These are phyloP conservation scores for Oryza officinalis DNA, from an alignment of 176 grass and related monocot species.

Conservation along the genomic window DNA sequence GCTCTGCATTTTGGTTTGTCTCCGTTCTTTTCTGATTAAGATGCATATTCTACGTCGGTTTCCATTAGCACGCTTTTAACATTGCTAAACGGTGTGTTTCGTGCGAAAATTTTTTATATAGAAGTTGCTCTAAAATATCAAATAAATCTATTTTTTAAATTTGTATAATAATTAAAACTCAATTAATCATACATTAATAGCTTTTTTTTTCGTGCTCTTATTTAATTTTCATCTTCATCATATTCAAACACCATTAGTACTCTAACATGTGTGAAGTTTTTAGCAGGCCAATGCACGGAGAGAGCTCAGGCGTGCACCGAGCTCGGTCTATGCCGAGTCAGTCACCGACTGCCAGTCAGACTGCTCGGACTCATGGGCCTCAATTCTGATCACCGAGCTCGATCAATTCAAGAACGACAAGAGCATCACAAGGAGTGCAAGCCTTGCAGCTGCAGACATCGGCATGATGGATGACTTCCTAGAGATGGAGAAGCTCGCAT, in stretches of 20 bases:
- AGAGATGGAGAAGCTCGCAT: constrained; percentile 82
- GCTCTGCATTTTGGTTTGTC: not conserved
- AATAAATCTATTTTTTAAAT: too few relatives aligned
- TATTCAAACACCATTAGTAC: too few relatives aligned
- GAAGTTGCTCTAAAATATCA: too few relatives aligned
- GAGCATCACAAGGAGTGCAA: constrained; percentile 37
- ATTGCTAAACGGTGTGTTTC: too few relatives aligned
- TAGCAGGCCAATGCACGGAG: constrained; percentile 41
- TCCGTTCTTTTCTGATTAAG: too few relatives aligned
- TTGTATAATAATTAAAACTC: too few relatives aligned
- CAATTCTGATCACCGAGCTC: constrained; percentile 61
- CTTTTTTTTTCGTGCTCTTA: too few relatives aligned
- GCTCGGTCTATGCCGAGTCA: constrained; percentile 47
- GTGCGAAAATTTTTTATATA: too few relatives aligned
- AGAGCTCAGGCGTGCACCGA: constrained; percentile 33
- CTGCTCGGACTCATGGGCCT: constrained; percentile 76
- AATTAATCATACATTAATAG: too few relatives aligned
- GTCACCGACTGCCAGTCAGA: constrained; percentile 65
- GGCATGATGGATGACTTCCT: constrained; percentile 77
- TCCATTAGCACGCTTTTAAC: too few relatives aligned
- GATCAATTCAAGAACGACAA: constrained; percentile 79
- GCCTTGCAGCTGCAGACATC: constrained; percentile 38
- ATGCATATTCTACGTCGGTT: too few relatives aligned
- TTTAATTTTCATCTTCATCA: too few relatives aligned
- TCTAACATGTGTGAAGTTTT: constrained; percentile 3